Percentiles rank a stretch among this genome's conserved stretches.
Evolutionary conservation across 495 filamentous ascomycete species (phyloP).

Genomic region (Penicillium taxi): DNA sequence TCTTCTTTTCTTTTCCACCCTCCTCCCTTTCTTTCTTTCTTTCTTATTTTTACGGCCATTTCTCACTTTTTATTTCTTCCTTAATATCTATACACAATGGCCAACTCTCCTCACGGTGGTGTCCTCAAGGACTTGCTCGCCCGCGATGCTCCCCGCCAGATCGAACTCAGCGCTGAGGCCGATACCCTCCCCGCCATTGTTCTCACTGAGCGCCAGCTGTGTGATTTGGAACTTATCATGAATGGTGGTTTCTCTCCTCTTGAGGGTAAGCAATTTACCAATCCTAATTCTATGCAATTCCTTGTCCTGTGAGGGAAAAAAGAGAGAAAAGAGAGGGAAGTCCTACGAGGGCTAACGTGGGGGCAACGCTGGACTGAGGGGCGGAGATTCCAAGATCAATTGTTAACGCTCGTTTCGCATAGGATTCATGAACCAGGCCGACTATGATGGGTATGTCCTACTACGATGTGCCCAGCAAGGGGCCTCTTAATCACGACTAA

Average conservation of each 20-base stretch:
- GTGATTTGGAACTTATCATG: constrained; percentile 92
- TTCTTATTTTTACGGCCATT: constrained; percentile 4
- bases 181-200: constrained; percentile 78
- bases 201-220: constrained; percentile 87
- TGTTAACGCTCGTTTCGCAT: constrained; percentile 19
- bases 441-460: constrained; percentile 77
- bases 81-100: constrained; percentile 43
- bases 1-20: constrained; percentile 2
- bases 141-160: constrained; percentile 71
- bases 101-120: constrained; percentile 88
- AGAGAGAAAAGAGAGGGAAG: not conserved
- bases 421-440: constrained; percentile 96
- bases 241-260: constrained; percentile 95
- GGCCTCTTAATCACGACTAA: too few relatives aligned
- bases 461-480: too few relatives aligned
- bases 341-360: too few relatives aligned
- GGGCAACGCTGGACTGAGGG: constrained; percentile 17
- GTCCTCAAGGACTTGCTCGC: constrained; percentile 94
- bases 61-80: constrained; percentile 4
- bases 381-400: constrained; percentile 24
- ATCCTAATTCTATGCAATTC: constrained; percentile 1
- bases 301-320: not conserved
- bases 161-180: constrained; percentile 71
- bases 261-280: constrained; percentile 59
- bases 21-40: constrained; percentile 8